Evolutionary conservation across 2,329 filamentous ascomycete species (phyloP), one percentile per base, ranked within the genome.

Genomic region (Phoma sp.): DNA sequence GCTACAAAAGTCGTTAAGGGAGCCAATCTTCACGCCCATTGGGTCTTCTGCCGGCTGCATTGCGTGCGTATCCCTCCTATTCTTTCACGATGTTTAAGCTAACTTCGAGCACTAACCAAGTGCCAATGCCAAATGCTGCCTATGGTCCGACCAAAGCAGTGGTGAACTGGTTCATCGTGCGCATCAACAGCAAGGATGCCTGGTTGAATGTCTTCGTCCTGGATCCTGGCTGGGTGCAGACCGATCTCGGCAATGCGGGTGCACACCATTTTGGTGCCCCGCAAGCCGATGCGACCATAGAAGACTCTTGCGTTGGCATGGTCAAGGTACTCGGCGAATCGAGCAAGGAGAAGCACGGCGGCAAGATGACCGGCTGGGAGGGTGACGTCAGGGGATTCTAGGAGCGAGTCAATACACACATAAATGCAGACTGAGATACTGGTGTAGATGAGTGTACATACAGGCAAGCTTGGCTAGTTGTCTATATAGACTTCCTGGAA

Each of bases 1-100:
- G 11, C 29, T 62, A 28, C 42, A 53, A 34, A 55, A 60, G 29
- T 47, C 47, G 10, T 18, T 39, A 29, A 32, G 39, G 12, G 38
- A 40, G n/a, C 38, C 42, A 12, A 58, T 51, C 10, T 57, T 60
- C n/a, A 14, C 39, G 52, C 47, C 46, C 4, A 59, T 61, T 42
- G 57, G 54, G 3, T 57, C 53, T 11, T 33, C 39, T n/a, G 57
- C 57, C 6, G 57, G 57, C 3, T 17, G 26, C 3, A 14, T 60
- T 10, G 30, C 33, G 48, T 56, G 29, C 25, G 42, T 48, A 1
- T 28, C n/a, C n/a, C n/a, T n/a, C n/a, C n/a, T n/a, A n/a, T n/a
- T n/a, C n/a, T n/a, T n/a, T n/a, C n/a, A n/a, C n/a, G n/a, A n/a
- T n/a, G n/a, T n/a, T n/a, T n/a, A 37, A 37, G 10, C 18, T 37